phyloP scores from a whole-genome alignment of 192 early-diverging fungal species.

The Rhizophagus sp. region DNA sequence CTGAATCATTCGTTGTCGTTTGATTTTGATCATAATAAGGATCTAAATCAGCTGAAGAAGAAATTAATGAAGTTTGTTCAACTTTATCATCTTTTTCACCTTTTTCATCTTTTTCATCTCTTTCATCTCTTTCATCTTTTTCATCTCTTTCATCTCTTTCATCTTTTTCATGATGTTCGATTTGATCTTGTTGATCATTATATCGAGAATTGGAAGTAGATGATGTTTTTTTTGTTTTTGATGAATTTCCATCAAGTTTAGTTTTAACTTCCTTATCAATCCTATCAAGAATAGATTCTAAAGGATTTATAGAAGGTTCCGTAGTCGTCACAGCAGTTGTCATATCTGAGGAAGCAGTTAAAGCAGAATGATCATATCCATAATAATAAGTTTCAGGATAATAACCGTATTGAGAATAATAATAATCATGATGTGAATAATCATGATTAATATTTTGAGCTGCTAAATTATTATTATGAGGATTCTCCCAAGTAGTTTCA shows the following conservation, averaged over 20 bases:
- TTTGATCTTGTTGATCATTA: neutral
- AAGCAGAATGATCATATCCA: constrained; percentile 12
- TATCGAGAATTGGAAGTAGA: neutral
- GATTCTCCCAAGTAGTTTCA: constrained; percentile 50
- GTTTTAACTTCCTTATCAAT: constrained; percentile 44
- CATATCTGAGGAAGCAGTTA: neutral
- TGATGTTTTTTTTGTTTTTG: neutral
- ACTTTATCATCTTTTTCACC: too few species aligned
- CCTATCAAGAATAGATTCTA: constrained; percentile 42
- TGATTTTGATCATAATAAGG: neutral
- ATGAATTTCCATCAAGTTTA: constrained; percentile 29
- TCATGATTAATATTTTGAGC: neutral
- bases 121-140: too few species aligned
- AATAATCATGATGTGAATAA: constrained; percentile 16
- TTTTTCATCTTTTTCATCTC: too few species aligned
- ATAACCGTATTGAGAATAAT: constrained; percentile 29
- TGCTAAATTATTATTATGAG: neutral
- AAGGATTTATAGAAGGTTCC: constrained; percentile 21
- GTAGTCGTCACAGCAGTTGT: neutral
- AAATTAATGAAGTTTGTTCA: neutral
- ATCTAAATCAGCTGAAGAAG: neutral
- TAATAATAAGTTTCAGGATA: constrained; percentile 26
- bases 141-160: too few species aligned
- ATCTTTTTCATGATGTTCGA: too few species aligned
- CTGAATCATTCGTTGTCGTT: constrained; percentile 8